Evolutionary conservation across 139 green algal genomes (phyloP).

Genomic region (Haematococcus lacustris): DNA sequence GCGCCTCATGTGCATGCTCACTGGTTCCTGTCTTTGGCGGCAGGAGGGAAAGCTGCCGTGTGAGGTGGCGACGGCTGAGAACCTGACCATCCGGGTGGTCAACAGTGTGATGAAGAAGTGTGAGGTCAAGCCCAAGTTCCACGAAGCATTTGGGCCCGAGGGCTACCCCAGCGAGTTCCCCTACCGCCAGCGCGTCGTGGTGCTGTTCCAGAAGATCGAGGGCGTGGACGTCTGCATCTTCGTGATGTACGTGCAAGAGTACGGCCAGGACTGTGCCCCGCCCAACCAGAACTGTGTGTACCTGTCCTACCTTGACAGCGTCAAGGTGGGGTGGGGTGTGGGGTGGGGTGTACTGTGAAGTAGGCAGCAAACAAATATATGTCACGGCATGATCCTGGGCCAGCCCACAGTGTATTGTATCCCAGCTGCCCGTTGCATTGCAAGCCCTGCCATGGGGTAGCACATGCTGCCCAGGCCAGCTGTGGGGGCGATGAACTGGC

Average conservation of each 20-base stretch:
- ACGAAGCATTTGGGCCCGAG: constrained; percentile 30
- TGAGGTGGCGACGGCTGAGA: constrained; percentile 53
- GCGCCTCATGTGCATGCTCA: too few relatives aligned
- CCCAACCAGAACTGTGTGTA: constrained; percentile 90
- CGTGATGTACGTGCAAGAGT: constrained; percentile 91
- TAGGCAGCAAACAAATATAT: too few relatives aligned
- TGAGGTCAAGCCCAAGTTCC: constrained; percentile 78
- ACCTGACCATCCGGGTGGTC: constrained; percentile 85
- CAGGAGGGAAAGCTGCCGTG: constrained; percentile 30
- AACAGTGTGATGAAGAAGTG: constrained; percentile 88
- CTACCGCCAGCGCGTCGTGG: constrained; percentile 90
- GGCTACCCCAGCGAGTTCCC: constrained; percentile 68
- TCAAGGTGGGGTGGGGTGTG: too few relatives aligned
- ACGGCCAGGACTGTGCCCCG: constrained; percentile 66
- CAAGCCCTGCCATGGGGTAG: too few relatives aligned
- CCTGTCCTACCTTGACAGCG: constrained; percentile 94
- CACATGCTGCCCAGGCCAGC: too few relatives aligned
- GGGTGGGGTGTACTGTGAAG: background rate
- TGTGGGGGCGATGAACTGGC: too few relatives aligned
- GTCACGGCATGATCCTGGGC: too few relatives aligned
- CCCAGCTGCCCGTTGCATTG: too few relatives aligned
- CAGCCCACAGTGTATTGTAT: too few relatives aligned
- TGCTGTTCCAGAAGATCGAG: constrained; percentile 91
- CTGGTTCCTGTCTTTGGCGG: too few relatives aligned
- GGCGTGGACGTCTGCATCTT: constrained; percentile 92